Conservation (phyloP, 1,284 basidiomycete genomes). For the Boletus austroedulis region DNA sequence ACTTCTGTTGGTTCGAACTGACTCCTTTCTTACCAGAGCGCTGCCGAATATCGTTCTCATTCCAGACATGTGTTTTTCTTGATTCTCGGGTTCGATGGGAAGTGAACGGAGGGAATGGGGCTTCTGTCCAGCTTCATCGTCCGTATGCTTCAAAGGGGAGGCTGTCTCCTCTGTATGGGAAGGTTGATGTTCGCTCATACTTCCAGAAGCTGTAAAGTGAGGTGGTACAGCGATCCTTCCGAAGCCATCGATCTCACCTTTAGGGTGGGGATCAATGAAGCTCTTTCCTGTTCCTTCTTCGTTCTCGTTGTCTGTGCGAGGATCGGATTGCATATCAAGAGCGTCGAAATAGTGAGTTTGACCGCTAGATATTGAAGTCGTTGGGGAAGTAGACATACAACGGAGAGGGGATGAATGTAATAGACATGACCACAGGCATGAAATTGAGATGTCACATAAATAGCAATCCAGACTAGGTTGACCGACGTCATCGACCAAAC, state of each 20-base stretch:
- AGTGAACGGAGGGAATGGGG: slow-evolving; percentile 28
- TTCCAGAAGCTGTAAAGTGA: slow-evolving; percentile 2
- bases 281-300: neutral
- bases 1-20: slow-evolving; percentile 24
- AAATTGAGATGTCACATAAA: slow-evolving; percentile 18
- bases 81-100: slow-evolving; percentile 13
- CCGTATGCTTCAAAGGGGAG: neutral
- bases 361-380: slow-evolving; percentile 21
- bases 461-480: slow-evolving; percentile 16
- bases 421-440: no score
- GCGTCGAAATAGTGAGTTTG: slow-evolving; percentile 32
- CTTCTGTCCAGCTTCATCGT: neutral
- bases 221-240: neutral
- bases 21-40: slow-evolving; percentile 19
- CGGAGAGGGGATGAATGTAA: neutral
- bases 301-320: neutral
- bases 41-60: neutral
- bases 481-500: slow-evolving; percentile 22
- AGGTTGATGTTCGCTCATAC: neutral
- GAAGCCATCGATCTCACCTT: slow-evolving; percentile 1
- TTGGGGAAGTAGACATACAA: slow-evolving; percentile 20
- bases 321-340: slow-evolving; percentile 16
- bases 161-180: neutral
- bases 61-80: slow-evolving; percentile 5
- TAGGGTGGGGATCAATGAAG: neutral